These are phyloP conservation scores for Globisporangium carolinianum DNA, from an alignment of 352 stramenopile genomes.

Conservation along the genomic window DNA sequence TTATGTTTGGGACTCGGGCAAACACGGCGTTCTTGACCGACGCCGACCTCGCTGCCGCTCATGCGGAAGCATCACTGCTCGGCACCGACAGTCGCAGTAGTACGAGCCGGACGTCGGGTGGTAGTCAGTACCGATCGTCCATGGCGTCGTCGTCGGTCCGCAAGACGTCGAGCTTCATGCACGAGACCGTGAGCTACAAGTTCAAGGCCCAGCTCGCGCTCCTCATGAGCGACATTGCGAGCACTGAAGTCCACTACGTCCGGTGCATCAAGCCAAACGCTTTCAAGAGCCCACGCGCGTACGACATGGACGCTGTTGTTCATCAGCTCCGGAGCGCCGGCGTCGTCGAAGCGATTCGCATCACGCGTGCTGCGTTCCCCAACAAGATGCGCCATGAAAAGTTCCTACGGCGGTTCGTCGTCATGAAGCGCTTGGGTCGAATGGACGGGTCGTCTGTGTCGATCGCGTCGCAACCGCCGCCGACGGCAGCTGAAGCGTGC, in stretches of 20 bases:
- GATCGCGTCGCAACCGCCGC: constrained; percentile 9
- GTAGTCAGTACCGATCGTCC: no score
- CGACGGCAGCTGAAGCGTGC: constrained; percentile 57
- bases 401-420: constrained; percentile 76
- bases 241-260: constrained; percentile 85
- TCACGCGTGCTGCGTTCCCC: constrained; percentile 83
- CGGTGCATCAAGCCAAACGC: constrained; percentile 91
- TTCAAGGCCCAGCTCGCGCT: constrained; percentile 85
- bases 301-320: constrained; percentile 83
- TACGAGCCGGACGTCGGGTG: not conserved
- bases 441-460: not conserved
- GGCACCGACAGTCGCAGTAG: constrained; percentile 15
- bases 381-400: constrained; percentile 94
- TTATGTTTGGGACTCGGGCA: constrained; percentile 53
- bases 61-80: constrained; percentile 37
- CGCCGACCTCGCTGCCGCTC: constrained; percentile 46
- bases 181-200: constrained; percentile 86
- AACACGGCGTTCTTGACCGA: constrained; percentile 54
- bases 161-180: constrained; percentile 82
- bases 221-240: constrained; percentile 83
- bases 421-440: constrained; percentile 34
- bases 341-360: constrained; percentile 88
- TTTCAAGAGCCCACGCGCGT: constrained; percentile 60
- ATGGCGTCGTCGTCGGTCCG: constrained; percentile 9
- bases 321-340: constrained; percentile 86